A percentile compares a stretch with the other conserved stretches of the same genome.
Evolutionary conservation across 1,284 basidiomycete species (phyloP).

Genomic region (Cystobasidiaceae sp.): DNA sequence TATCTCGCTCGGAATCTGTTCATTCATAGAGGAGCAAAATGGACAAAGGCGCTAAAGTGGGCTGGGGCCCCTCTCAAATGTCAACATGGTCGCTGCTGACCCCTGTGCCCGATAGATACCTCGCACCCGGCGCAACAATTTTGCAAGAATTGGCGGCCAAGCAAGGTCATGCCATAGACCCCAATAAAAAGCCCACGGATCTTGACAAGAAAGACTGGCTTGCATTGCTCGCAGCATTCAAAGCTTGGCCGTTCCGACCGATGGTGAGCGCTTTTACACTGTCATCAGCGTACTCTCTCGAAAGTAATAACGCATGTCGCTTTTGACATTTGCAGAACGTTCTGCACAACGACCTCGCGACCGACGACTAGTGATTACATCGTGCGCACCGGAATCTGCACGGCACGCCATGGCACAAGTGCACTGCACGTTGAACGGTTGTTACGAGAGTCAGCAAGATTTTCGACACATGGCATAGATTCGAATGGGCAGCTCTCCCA

Average conservation of each 20-base stretch:
- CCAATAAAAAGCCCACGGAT: slow-evolving; percentile 5
- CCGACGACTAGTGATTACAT: too few species aligned
- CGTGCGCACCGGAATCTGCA: too few species aligned
- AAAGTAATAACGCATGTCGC: too few species aligned
- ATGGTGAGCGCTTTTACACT: too few species aligned
- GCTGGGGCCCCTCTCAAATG: not conserved
- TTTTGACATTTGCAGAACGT: too few species aligned
- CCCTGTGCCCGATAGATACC: not conserved
- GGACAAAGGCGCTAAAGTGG: slow-evolving; percentile 22
- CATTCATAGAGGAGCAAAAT: not conserved
- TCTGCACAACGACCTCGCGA: too few species aligned
- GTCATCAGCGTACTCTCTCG: too few species aligned
- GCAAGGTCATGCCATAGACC: slow-evolving; percentile 7
- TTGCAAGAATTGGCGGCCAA: slow-evolving; percentile 1
- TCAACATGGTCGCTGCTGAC: not conserved
- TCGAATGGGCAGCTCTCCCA: too few species aligned
- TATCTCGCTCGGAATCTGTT: slow-evolving; percentile 28
- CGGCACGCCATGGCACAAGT: too few species aligned
- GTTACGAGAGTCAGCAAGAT: too few species aligned
- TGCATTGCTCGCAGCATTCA: slow-evolving; percentile 9
- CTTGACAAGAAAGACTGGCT: slow-evolving; percentile 18
- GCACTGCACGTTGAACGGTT: too few species aligned
- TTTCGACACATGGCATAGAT: too few species aligned
- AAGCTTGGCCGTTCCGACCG: slow-evolving; percentile 32
- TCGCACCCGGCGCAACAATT: slow-evolving; percentile 24